A percentile compares a stretch with the other conserved stretches of the same genome.
Evolutionary conservation across 768 basidiomycete species (phyloP).

Genomic region (Termitomyces sp.): DNA sequence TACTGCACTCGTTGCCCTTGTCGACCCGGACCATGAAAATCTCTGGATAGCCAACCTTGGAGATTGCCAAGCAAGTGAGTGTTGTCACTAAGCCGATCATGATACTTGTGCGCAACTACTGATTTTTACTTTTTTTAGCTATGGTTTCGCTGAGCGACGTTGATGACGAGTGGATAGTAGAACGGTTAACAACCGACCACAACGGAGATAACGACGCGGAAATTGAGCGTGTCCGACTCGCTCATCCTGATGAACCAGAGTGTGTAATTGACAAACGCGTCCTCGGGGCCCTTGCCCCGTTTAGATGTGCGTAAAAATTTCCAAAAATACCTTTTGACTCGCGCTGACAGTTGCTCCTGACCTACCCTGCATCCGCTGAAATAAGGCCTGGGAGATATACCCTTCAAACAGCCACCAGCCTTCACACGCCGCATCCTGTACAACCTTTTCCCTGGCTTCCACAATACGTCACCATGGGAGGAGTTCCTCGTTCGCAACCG

Average conservation of each 20-base stretch:
- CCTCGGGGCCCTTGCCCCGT: slow-evolving; percentile 75
- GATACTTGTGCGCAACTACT: not conserved
- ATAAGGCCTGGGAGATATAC: slow-evolving; percentile 64
- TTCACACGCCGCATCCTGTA: slow-evolving; percentile 66
- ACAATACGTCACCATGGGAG: slow-evolving; percentile 62
- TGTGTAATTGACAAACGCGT: slow-evolving; percentile 65
- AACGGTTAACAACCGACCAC: slow-evolving; percentile 61
- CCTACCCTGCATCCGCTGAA: slow-evolving; percentile 4
- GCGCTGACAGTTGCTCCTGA: slow-evolving; percentile 8
- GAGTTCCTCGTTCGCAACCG: slow-evolving; percentile 59
- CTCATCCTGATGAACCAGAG: slow-evolving; percentile 70
- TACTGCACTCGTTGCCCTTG: slow-evolving; percentile 69
- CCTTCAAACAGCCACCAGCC: slow-evolving; percentile 70
- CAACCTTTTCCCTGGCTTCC: slow-evolving; percentile 60
- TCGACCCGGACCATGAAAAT: slow-evolving; percentile 65
- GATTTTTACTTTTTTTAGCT: slow-evolving; percentile 29
- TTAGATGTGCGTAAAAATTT: slow-evolving; percentile 54
- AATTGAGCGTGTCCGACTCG: slow-evolving; percentile 54
- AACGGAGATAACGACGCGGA: slow-evolving; percentile 69
- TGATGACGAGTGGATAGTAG: slow-evolving; percentile 53
- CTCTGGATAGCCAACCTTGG: slow-evolving; percentile 81
- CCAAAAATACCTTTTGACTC: slow-evolving; percentile 12
- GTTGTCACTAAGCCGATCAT: slow-evolving; percentile 8
- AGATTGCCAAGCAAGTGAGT: slow-evolving; percentile 74
- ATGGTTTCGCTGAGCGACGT: slow-evolving; percentile 45